phyloP scores from a whole-genome alignment of 108 stramenopile species.

The Schizochytrium sp. region DNA sequence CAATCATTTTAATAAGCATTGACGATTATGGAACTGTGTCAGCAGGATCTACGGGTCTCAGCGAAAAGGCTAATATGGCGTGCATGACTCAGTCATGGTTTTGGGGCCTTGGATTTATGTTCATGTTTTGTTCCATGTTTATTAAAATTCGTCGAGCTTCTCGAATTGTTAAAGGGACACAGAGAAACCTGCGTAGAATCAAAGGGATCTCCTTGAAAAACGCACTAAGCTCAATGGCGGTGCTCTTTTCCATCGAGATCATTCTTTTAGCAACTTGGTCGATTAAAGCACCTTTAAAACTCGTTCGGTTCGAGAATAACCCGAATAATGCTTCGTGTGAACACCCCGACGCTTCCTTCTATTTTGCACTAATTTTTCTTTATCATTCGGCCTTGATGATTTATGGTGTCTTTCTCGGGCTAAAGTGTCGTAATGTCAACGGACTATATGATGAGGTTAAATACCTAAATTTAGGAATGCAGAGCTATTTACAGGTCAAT shows the following conservation, averaged over 20 bases:
- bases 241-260: neutral
- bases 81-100: conserved; percentile 57
- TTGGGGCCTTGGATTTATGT: conserved; percentile 7
- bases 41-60: neutral
- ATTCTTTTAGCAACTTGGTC: neutral
- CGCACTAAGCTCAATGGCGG: neutral
- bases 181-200: neutral
- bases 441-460: conserved; percentile 26
- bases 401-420: neutral
- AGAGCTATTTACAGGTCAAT: conserved; percentile 1
- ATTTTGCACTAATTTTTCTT: neutral
- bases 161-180: conserved; percentile 14
- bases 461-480: conserved; percentile 1
- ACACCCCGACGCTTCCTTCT: neutral
- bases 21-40: conserved; percentile 21
- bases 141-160: conserved; percentile 20
- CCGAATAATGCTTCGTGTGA: neutral
- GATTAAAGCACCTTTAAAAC: neutral
- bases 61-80: neutral
- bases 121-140: conserved; percentile 2
- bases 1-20: conserved; percentile 15
- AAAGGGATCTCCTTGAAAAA: neutral
- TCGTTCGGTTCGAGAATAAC: neutral
- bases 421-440: conserved; percentile 20
- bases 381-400: neutral